A percentile compares a stretch with the other conserved stretches of the same genome.
phyloP scores from a whole-genome alignment of 2,329 filamentous ascomycete genomes.

The Aspergillaceae sp. region DNA sequence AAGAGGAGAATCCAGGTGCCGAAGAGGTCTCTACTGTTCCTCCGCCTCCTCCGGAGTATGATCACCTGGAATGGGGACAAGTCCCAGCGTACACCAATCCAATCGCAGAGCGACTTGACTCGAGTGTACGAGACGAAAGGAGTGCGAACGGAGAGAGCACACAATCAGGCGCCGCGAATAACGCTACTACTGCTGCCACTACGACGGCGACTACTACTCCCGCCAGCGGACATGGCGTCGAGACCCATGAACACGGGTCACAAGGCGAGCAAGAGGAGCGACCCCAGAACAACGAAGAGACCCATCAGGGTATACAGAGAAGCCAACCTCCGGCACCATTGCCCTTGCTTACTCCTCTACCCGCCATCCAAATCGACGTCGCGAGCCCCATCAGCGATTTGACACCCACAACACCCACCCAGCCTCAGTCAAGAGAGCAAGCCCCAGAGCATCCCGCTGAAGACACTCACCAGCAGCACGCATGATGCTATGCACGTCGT shows the following conservation, averaged over 20 bases:
- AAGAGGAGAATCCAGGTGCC: conserved; percentile 3
- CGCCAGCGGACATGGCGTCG: too few species aligned
- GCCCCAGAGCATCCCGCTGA: not conserved
- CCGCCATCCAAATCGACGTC: conserved; percentile 24
- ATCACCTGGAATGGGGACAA: conserved; percentile 35
- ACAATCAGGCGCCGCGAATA: too few species aligned
- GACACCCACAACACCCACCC: conserved; percentile 16
- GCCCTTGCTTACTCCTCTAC: conserved; percentile 16
- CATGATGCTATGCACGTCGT: not conserved
- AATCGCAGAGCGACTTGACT: conserved; percentile 4
- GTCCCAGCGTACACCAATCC: conserved; percentile 34
- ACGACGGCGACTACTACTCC: too few species aligned
- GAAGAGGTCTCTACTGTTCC: conserved; percentile 32
- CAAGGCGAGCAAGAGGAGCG: not conserved
- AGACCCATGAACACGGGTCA: too few species aligned
- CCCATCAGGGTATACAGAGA: not conserved
- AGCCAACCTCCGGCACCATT: conserved; percentile 10
- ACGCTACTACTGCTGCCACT: too few species aligned
- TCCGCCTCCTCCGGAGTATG: conserved; percentile 35
- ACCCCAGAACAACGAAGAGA: not conserved
- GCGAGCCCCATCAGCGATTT: conserved; percentile 18
- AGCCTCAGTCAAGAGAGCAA: conserved; percentile 3
- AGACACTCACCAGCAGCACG: not conserved
- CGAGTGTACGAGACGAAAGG: not conserved
- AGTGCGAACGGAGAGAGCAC: not conserved